phyloP scores from a whole-genome alignment of 2,329 filamentous ascomycete species.

The Coniella lustricola region DNA sequence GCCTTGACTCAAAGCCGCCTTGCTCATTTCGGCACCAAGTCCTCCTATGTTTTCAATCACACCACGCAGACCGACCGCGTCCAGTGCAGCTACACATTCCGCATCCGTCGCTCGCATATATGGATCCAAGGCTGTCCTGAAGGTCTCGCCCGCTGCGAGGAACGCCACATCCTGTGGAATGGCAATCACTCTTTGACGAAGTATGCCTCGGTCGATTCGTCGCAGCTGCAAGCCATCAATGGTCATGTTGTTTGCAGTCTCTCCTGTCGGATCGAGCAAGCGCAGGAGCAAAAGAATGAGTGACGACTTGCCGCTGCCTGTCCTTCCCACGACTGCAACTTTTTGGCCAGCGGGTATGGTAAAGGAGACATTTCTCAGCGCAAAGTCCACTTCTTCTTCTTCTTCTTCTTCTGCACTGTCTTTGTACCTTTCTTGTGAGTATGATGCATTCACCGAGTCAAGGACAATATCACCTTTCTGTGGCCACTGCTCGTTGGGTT shows the following conservation, averaged over 20 bases:
- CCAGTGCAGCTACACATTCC: conserved; percentile 30
- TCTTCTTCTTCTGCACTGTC: not conserved
- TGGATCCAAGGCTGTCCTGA: conserved; percentile 38
- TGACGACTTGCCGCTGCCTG: conserved; percentile 38
- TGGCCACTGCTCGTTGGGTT: conserved; percentile 22
- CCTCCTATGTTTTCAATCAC: conserved; percentile 29
- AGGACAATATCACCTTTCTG: conserved; percentile 20
- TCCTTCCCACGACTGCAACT: conserved; percentile 38
- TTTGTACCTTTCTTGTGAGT: conserved; percentile 15
- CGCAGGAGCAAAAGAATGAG: conserved; percentile 33
- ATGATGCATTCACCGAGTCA: conserved; percentile 21
- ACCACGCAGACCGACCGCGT: conserved; percentile 27
- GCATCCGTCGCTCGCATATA: conserved; percentile 23
- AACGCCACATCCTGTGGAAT: conserved; percentile 50
- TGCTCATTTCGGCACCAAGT: conserved; percentile 32
- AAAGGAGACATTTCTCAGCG: conserved; percentile 25
- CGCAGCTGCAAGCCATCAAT: conserved; percentile 37
- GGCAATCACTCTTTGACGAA: conserved; percentile 43
- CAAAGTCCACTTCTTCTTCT: conserved; percentile 11
- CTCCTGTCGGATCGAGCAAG: conserved; percentile 32
- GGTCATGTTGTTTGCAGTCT: conserved; percentile 23
- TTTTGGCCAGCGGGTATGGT: conserved; percentile 28
- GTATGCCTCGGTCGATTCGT: conserved; percentile 31
- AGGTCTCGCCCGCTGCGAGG: conserved; percentile 35
- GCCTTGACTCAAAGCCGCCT: conserved; percentile 46